Base-by-base conservation (phyloP, 176 grass and related monocot genomes). In the Lolium perenne region DNA sequence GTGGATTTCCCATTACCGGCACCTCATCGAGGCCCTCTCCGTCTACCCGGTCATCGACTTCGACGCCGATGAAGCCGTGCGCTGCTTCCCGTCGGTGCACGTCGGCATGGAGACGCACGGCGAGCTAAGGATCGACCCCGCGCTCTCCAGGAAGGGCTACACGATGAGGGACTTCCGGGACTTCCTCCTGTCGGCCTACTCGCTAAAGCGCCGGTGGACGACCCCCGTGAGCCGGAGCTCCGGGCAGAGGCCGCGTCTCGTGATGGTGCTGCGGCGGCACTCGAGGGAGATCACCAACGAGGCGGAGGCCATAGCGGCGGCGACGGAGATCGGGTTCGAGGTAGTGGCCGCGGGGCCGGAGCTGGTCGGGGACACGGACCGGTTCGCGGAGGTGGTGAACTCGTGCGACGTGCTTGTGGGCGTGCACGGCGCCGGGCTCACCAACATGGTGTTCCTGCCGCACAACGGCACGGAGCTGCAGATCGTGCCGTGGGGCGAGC, bases 401-500 rank as follows among this genome's bases (percentile, higher is more conserved):
- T 18, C 72, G 47, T 75, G 72, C 23, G 72, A 76, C 15, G 73
- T 76, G 73, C 16, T 76, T 0, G 23, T 76, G 48, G 73, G 73
- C 73, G 48, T 76, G 48, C 73, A 76, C 48, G 73, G 73, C 48
- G 73, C 73, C 23, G 73, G 73, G 48, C 73, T 76, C 22, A 76
- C 73, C 73, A 76, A 76, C 73, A 32, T 76, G 73, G 1, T 76
- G 0, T 76, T 76, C 73, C 15, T 76, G 11, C 73, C 73, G 0
- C 54, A 67, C 23, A 88, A 97, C 66, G 90, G 72, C 38, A 92
- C 91, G 3, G 0, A 91, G 0, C 55, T 97, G 62, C 95, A 97
- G 82, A 92, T 97, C 78, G 73, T 97, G 53, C 95, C 92, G 17
- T 92, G 92, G 58, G 92, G 95, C 0, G 81, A 53, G 21, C 13